These are phyloP conservation scores for Nothophytophthora sp. DNA, from an alignment of 352 stramenopile genomes.

Conservation along the genomic window DNA sequence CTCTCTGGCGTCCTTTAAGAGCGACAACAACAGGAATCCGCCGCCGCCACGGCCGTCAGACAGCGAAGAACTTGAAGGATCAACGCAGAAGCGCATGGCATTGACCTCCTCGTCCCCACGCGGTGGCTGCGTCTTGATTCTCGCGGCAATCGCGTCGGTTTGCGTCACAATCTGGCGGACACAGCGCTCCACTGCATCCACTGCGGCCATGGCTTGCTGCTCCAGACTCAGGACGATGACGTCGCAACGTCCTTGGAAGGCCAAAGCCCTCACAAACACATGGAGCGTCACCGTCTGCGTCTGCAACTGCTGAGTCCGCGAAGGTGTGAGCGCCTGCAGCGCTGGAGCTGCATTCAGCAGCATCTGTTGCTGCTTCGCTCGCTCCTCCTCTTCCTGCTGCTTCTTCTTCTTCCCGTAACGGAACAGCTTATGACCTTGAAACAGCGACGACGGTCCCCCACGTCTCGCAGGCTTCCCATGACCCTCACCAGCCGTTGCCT, in stretches of 20 bases:
- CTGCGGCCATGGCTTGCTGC: slow-evolving; percentile 15
- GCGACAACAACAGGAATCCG: slow-evolving; percentile 45
- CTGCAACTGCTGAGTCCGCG: slow-evolving; percentile 16
- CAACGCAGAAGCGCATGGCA: slow-evolving; percentile 31
- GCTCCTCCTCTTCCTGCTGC: slow-evolving; percentile 13
- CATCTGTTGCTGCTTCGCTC: slow-evolving; percentile 6
- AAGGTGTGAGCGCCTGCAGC: slow-evolving; percentile 22
- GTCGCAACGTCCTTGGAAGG: slow-evolving; percentile 18
- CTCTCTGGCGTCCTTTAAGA: slow-evolving; percentile 21
- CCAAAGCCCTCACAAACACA: slow-evolving; percentile 31
- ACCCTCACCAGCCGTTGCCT: background rate
- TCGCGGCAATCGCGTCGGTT: background rate
- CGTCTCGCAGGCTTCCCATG: slow-evolving; percentile 8
- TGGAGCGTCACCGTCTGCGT: slow-evolving; percentile 22
- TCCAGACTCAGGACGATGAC: slow-evolving; percentile 22
- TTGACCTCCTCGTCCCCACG: slow-evolving; percentile 61
- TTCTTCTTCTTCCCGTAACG: slow-evolving; percentile 27
- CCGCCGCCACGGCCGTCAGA: slow-evolving; percentile 32
- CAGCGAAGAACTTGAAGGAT: background rate
- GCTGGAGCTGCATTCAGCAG: slow-evolving; percentile 2
- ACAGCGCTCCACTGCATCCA: slow-evolving; percentile 19
- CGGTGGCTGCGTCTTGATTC: slow-evolving; percentile 17
- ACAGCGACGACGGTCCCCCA: slow-evolving; percentile 10
- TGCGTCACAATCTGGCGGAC: slow-evolving; percentile 17
- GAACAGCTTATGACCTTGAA: slow-evolving; percentile 26